Evolutionary conservation across 1,284 basidiomycete species (phyloP).

Genomic region (Moesziomyces sp.): DNA sequence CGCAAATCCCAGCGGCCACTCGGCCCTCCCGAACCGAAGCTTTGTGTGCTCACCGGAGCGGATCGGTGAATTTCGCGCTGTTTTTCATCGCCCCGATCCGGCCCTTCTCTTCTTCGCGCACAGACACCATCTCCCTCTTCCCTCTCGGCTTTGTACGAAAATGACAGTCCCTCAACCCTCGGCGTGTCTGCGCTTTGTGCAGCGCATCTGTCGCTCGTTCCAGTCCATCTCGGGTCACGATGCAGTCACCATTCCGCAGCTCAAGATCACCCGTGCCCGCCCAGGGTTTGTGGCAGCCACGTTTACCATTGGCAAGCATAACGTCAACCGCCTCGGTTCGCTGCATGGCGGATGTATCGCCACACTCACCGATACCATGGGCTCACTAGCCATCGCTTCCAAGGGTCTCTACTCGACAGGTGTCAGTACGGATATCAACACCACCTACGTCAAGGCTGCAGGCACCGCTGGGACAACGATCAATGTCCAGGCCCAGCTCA

Average conservation of each 20-base stretch:
- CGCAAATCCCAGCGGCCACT: too few relatives aligned
- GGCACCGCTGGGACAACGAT: slow-evolving; percentile 69
- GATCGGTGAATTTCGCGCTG: too few relatives aligned
- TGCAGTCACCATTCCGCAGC: slow-evolving; percentile 46
- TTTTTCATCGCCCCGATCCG: too few relatives aligned
- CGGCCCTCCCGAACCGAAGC: too few relatives aligned
- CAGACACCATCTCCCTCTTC: neutral
- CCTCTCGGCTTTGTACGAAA: neutral
- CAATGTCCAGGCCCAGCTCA: slow-evolving; percentile 41
- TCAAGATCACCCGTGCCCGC: slow-evolving; percentile 40
- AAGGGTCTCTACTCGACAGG: slow-evolving; percentile 85
- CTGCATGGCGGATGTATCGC: slow-evolving; percentile 86
- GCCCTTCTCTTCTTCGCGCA: neutral
- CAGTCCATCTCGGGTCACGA: slow-evolving; percentile 55
- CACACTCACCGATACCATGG: slow-evolving; percentile 85
- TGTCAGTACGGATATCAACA: slow-evolving; percentile 86
- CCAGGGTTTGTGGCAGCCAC: slow-evolving; percentile 54
- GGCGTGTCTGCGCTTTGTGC: slow-evolving; percentile 53
- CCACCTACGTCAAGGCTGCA: slow-evolving; percentile 81
- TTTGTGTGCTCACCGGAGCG: too few relatives aligned
- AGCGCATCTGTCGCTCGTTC: slow-evolving; percentile 39
- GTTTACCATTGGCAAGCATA: slow-evolving; percentile 48
- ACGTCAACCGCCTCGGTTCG: slow-evolving; percentile 66
- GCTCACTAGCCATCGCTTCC: slow-evolving; percentile 82
- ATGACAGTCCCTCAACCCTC: slow-evolving; percentile 25